Base-by-base conservation (phyloP, 164 flowering plant species). In the Stephania yunnanensis region DNA sequence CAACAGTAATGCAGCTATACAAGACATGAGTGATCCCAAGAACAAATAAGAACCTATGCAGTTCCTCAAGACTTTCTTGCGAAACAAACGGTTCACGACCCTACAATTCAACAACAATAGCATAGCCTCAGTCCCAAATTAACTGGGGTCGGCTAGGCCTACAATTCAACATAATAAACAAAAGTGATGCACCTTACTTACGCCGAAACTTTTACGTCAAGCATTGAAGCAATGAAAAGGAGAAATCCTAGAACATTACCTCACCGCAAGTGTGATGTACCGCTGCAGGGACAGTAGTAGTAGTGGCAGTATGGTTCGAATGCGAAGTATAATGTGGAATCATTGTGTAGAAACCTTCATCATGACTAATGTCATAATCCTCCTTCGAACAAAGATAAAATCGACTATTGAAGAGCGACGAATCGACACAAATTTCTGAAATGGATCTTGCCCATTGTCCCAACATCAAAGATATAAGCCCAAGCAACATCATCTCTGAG, bases 31-130 rank as follows among this genome's bases (percentile, higher is more conserved):
- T 93, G 73, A 91, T 86, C 55, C 97, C 98, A 69, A 95, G 98
- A 71, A 93, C 91, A 79, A 95, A 95, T 81, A 95, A 79, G 78
- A 93, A 91, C 1, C 92, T 90, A 74, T 92, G 93, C 75, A 95
- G 99, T 83, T 95, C 98, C 83, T 91, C 92, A 48, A 93, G 96
- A 64, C 98, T 92, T 82, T 92, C 94, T 46, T 85, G 82, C 5
- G 99, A 95, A 67, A 90, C 96, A 81, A 95, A 95, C 2, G 96
- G 97, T 81, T 93, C 96, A 29, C 84, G 91, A 36, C 97, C 99
- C 99, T 93, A 85, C 80, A 80, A 74, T 52, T 19, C 6, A 44
- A 71, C 19, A 53, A n/a, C n/a, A n/a, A n/a, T n/a, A n/a, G n/a
- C n/a, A n/a, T n/a, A n/a, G n/a, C n/a, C n/a, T n/a, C n/a, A n/a